These are phyloP conservation scores for Oryza meridionalis DNA, from an alignment of 176 grass and related monocot species.

Conservation along the genomic window DNA sequence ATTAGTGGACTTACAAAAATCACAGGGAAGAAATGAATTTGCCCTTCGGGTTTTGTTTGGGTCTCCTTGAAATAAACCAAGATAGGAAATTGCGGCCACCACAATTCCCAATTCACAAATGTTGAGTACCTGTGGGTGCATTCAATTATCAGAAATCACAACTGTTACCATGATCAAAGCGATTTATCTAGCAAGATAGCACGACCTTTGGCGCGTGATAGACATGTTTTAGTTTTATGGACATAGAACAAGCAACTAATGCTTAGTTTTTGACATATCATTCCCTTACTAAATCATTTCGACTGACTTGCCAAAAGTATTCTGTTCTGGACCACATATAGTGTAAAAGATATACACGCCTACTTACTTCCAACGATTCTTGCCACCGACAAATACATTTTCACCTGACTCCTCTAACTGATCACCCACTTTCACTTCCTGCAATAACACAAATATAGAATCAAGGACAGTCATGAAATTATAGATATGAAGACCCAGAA, in stretches of 20 bases:
- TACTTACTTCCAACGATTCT: constrained; percentile 92
- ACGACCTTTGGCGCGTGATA: not conserved
- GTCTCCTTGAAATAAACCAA: constrained; percentile 97
- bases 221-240: not conserved
- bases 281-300: not conserved
- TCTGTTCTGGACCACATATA: not conserved
- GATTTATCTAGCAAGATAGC: constrained; percentile 17
- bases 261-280: not conserved
- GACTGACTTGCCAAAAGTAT: not conserved
- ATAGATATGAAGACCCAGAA: not conserved
- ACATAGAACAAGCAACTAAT: not conserved
- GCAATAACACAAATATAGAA: not conserved
- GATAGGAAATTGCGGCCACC: constrained; percentile 86
- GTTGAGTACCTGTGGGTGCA: constrained; percentile 63
- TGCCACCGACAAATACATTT: constrained; percentile 95
- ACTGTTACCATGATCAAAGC: not conserved
- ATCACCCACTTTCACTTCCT: constrained; percentile 88
- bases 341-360: not conserved
- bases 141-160: not conserved
- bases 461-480: not conserved
- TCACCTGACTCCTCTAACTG: constrained; percentile 77
- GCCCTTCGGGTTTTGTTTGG: constrained; percentile 85
- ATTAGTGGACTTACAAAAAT: constrained; percentile 73
- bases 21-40: constrained; percentile 95
- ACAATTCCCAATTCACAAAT: constrained; percentile 92